phyloP scores from a whole-genome alignment of 108 stramenopile species.

The Cyclostephanos tholiformis region DNA sequence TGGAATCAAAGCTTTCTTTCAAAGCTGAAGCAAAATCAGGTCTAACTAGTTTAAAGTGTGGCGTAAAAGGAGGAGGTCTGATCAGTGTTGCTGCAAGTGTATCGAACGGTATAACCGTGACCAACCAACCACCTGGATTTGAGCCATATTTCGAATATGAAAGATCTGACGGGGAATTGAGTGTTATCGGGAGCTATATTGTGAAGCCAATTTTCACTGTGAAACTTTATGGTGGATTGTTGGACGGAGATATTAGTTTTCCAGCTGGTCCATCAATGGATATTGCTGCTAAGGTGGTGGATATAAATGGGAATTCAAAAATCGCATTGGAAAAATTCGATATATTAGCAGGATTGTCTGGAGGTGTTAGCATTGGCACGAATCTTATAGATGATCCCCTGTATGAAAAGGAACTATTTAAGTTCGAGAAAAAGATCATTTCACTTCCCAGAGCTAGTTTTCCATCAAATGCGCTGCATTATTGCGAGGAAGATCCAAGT shows the following conservation, averaged over 20 bases:
- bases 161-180: neutral
- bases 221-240: neutral
- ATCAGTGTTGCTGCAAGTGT: conserved; percentile 4
- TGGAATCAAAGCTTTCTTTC: neutral
- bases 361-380: neutral
- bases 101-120: neutral
- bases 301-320: conserved; percentile 7
- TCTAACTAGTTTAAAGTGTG: neutral
- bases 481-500: conserved; percentile 1
- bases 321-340: conserved; percentile 2
- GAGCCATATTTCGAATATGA: neutral
- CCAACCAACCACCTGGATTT: neutral
- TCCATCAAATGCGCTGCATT: conserved; percentile 5
- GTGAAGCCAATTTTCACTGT: neutral
- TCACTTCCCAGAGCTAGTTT: conserved; percentile 11
- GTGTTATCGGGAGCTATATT: neutral
- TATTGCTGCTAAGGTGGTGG: neutral
- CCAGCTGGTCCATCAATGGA: neutral
- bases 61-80: neutral
- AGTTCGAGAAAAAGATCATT: neutral
- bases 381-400: neutral
- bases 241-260: neutral
- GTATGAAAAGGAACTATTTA: neutral
- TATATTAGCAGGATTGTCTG: neutral
- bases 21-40: too few relatives aligned